Evolutionary conservation across 352 stramenopile species (phyloP), one percentile per base, ranked within the genome.

Genomic region (Globisporangium apiculatum): DNA sequence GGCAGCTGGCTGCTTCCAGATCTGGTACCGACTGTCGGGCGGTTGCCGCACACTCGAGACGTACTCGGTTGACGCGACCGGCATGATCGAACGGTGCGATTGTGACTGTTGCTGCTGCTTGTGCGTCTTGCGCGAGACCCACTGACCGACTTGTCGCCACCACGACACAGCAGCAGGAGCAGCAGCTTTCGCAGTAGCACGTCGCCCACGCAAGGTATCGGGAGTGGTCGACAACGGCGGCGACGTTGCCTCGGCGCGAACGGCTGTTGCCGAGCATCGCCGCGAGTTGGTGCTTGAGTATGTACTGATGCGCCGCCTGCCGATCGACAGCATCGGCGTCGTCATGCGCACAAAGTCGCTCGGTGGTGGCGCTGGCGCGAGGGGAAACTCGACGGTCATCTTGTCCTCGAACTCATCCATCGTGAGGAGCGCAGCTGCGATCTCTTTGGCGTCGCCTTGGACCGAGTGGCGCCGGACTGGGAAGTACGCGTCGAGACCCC

Each of bases 401-500:
- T 49, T 58, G 24, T 51, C 38, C 11, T 64, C 51, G 12, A 59
- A 55, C 3, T 55, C 58, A 47, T 55, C 35, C 8, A 60, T 41
- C 15, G 59, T 51, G 0, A 83, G 51, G 5, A 72, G 53, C 17
- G 55, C 73, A 1, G 50, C 24, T 17, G 51, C 37, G 12, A 79
- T 42, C n/a, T 66, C 59, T 1, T 51, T 52, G 4, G 55, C 57
- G 45, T 69, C 62, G 0, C 68, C 61, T 11, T 74, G 63, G 17
- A 82, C 68, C 31, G 73, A 79, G 59, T 77, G 59, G 0, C 73
- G 68, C 7, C 73, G 61, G 24, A 64, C 51, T 7, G 24, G 45
- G 31, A 60, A 63, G 9, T 46, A 52, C 4, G 36, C 6, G 17
- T 53, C 31, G 15, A 53, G 17, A 0, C 55, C 51, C 42, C n/a